phyloP scores from a whole-genome alignment of 441 rosid genomes.

The Euphorbia schlechtendalii region DNA sequence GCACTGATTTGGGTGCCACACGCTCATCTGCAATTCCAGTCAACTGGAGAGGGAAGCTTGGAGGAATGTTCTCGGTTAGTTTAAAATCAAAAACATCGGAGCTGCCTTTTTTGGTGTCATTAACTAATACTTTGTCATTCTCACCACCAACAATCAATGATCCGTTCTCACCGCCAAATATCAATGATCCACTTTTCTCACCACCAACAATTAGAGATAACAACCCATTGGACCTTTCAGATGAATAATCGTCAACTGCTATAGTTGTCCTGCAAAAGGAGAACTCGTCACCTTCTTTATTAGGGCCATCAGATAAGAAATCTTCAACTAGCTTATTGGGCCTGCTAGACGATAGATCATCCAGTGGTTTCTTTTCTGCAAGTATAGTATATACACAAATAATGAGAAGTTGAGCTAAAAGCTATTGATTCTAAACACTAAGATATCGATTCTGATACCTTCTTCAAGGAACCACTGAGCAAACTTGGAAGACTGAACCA shows the following conservation, averaged over 20 bases:
- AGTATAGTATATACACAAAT: slow-evolving; percentile 5
- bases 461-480: slow-evolving; percentile 87
- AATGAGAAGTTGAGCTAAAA: not conserved
- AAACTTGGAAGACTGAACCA: slow-evolving; percentile 73
- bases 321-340: slow-evolving; percentile 27
- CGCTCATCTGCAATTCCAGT: slow-evolving; percentile 34
- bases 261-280: slow-evolving; percentile 9
- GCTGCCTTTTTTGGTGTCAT: slow-evolving; percentile 51
- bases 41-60: slow-evolving; percentile 35
- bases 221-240: slow-evolving; percentile 50
- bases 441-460: slow-evolving; percentile 41
- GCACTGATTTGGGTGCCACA: slow-evolving; percentile 18
- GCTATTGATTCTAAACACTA: not conserved
- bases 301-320: slow-evolving; percentile 38
- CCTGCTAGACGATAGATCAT: slow-evolving; percentile 25
- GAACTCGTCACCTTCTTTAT: slow-evolving; percentile 40
- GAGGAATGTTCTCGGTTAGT: slow-evolving; percentile 24
- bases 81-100: slow-evolving; percentile 37
- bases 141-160: slow-evolving; percentile 74
- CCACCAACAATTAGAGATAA: slow-evolving; percentile 75
- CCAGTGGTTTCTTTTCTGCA: slow-evolving; percentile 65
- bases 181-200: slow-evolving; percentile 44
- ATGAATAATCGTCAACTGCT: slow-evolving; percentile 34
- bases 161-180: not conserved
- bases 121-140: slow-evolving; percentile 58